Conservation (phyloP, 192 early-diverging fungal species). For the Umbelopsis ramanniana region DNA sequence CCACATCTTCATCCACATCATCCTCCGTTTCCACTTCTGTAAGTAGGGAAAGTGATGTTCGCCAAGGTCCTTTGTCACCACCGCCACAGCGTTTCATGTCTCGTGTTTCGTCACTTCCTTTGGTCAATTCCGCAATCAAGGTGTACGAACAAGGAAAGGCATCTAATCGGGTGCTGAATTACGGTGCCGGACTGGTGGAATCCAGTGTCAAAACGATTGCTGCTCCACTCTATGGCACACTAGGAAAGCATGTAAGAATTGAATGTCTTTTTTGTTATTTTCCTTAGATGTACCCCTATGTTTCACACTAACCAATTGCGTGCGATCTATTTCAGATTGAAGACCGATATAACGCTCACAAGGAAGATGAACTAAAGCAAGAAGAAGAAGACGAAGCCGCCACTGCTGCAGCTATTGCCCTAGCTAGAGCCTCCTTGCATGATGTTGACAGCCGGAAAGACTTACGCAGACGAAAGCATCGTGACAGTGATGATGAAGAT, state of each 20-base stretch:
- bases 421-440: slow-evolving; percentile 42
- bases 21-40: not conserved
- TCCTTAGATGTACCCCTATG: not conserved
- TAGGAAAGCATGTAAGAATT: slow-evolving; percentile 44
- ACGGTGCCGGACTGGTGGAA: slow-evolving; percentile 79
- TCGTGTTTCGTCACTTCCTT: slow-evolving; percentile 77
- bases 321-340: not conserved
- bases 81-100: slow-evolving; percentile 64
- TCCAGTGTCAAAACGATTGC: slow-evolving; percentile 72
- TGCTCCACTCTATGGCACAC: slow-evolving; percentile 72
- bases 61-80: slow-evolving; percentile 8
- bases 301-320: not conserved
- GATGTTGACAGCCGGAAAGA: slow-evolving; percentile 23
- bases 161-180: slow-evolving; percentile 63
- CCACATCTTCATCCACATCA: not conserved
- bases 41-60: slow-evolving; percentile 19
- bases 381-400: slow-evolving; percentile 33
- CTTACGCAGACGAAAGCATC: slow-evolving; percentile 25
- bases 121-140: slow-evolving; percentile 76
- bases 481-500: slow-evolving; percentile 32
- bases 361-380: slow-evolving; percentile 18
- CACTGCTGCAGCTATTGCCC: slow-evolving; percentile 33
- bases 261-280: not conserved
- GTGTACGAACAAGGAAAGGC: slow-evolving; percentile 79
- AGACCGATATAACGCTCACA: not conserved